A percentile compares a stretch with the other conserved stretches of the same genome.
phyloP scores from a whole-genome alignment of 2,329 filamentous ascomycete species.

The Diaporthe citriasiana region DNA sequence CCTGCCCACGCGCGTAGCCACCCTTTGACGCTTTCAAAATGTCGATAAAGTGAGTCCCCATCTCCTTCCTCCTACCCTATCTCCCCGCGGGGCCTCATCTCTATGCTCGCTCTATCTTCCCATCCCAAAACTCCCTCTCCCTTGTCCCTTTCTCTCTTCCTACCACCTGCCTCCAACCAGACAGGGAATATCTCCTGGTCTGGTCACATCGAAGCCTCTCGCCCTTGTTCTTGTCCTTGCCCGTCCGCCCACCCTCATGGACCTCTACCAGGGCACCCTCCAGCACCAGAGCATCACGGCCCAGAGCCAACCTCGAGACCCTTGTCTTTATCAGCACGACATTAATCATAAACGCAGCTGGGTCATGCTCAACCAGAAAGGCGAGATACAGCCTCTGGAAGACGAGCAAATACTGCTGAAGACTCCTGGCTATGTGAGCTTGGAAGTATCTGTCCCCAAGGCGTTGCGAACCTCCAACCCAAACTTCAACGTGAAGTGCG shows the following conservation, averaged over 20 bases:
- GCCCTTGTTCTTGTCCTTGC: background rate
- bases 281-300: constrained; percentile 53
- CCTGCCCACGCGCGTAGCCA: constrained; percentile 40
- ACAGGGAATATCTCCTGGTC: constrained; percentile 1
- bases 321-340: constrained; percentile 55
- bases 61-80: constrained; percentile 30
- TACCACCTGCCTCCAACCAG: background rate
- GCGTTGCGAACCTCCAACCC: constrained; percentile 71
- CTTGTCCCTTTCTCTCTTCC: constrained; percentile 11
- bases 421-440: constrained; percentile 82
- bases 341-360: constrained; percentile 75
- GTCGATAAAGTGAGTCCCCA: constrained; percentile 68
- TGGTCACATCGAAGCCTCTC: constrained; percentile 12
- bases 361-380: constrained; percentile 88
- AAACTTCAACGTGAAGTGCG: constrained; percentile 78
- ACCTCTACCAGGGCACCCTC: constrained; percentile 37
- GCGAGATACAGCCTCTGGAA: constrained; percentile 85
- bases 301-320: constrained; percentile 60
- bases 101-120: constrained; percentile 21
- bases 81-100: constrained; percentile 30
- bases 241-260: constrained; percentile 40
- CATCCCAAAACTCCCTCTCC: constrained; percentile 31
- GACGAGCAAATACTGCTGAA: constrained; percentile 86
- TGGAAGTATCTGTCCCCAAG: constrained; percentile 80
- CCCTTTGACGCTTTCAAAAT: constrained; percentile 57